These are phyloP conservation scores for Rhizophagus clarus DNA, from an alignment of 192 early-diverging fungal genomes.

Conservation along the genomic window DNA sequence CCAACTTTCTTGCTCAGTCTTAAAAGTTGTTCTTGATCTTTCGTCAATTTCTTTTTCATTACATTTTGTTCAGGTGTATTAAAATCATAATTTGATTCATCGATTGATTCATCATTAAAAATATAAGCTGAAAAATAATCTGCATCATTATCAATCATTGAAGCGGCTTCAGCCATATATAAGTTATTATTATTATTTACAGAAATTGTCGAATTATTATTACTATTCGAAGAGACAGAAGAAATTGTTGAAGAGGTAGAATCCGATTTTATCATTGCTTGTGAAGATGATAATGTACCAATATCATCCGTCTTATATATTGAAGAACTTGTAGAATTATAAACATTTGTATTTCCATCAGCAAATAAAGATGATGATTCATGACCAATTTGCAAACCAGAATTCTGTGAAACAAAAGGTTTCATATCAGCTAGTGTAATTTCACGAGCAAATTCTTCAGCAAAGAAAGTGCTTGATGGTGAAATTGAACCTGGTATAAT, in stretches of 20 bases:
- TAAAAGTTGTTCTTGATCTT: not conserved
- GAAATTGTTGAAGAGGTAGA: not conserved
- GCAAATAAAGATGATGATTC: not conserved
- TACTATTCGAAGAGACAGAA: not conserved
- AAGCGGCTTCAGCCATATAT: not conserved
- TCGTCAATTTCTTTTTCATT: not conserved
- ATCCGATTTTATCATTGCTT: not conserved
- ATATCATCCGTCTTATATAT: not conserved
- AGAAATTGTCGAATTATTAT: not conserved
- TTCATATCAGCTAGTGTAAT: not conserved
- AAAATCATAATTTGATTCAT: no score
- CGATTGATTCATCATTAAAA: no score
- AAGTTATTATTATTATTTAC: not conserved
- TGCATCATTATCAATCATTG: not conserved
- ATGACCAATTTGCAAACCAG: not conserved
- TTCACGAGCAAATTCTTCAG: conserved; percentile 1
- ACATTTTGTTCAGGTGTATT: not conserved
- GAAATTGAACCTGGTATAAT: not conserved
- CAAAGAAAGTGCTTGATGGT: not conserved
- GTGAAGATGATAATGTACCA: not conserved
- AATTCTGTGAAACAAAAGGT: not conserved
- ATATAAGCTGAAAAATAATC: not conserved
- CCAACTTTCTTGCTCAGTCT: not conserved
- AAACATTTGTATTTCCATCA: not conserved
- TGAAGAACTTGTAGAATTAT: not conserved